A percentile compares a stretch with the other conserved stretches of the same genome.
Conservation (phyloP, 2,329 filamentous ascomycete genomes). For the Cercospora beticola region DNA sequence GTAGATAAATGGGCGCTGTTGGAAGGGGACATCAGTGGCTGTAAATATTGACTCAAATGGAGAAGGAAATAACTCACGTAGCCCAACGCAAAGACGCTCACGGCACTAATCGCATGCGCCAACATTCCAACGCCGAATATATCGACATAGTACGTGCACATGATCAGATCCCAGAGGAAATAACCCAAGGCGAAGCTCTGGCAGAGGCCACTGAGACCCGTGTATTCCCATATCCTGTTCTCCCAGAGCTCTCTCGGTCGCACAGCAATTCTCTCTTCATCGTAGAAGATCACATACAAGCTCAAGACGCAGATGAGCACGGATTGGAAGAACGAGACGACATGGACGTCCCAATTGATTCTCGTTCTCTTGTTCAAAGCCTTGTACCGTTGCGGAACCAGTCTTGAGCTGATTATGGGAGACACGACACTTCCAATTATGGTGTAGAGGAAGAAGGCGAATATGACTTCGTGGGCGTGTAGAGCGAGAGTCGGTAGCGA, state of each 20-base stretch:
- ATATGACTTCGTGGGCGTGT: slow-evolving; percentile 74
- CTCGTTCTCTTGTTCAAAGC: slow-evolving; percentile 62
- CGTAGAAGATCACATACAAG: slow-evolving; percentile 69
- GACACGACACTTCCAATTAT: slow-evolving; percentile 66
- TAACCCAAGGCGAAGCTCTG: slow-evolving; percentile 77
- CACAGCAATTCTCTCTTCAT: slow-evolving; percentile 61
- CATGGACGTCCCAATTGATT: slow-evolving; percentile 82
- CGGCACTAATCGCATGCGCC: slow-evolving; percentile 72
- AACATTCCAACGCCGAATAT: slow-evolving; percentile 76
- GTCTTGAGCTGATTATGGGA: slow-evolving; percentile 61
- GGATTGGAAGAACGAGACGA: slow-evolving; percentile 80
- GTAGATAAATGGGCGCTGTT: slow-evolving; percentile 76
- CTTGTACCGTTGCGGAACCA: slow-evolving; percentile 65
- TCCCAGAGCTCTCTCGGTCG: slow-evolving; percentile 58
- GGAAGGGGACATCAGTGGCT: not conserved
- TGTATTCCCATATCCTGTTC: slow-evolving; percentile 72
- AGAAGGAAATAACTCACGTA: slow-evolving; percentile 57
- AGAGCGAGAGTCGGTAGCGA: slow-evolving; percentile 66
- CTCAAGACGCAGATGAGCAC: slow-evolving; percentile 68
- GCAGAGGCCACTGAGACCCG: slow-evolving; percentile 67
- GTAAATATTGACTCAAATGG: no score
- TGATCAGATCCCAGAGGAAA: slow-evolving; percentile 77
- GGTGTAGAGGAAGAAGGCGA: slow-evolving; percentile 67
- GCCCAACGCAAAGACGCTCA: slow-evolving; percentile 72
- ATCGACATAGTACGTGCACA: slow-evolving; percentile 66